Conservation (phyloP, 192 early-diverging fungal species). For the Coemansia sp. region DNA sequence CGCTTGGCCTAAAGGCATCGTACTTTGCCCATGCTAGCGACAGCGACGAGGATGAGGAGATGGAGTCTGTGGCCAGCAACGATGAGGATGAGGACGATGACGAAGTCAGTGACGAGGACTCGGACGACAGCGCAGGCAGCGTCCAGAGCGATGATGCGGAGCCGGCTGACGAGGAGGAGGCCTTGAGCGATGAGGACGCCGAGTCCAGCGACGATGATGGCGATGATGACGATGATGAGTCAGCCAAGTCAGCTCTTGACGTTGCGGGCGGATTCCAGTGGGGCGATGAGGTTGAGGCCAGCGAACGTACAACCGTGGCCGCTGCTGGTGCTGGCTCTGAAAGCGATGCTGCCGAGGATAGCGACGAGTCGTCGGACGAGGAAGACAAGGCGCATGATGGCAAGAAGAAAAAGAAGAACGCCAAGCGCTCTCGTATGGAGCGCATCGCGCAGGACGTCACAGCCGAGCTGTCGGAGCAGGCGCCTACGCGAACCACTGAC, state of each 20-base stretch:
- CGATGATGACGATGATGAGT: background rate
- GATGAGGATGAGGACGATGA: conserved; percentile 31
- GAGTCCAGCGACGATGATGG: conserved; percentile 12
- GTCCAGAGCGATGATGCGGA: conserved; percentile 9
- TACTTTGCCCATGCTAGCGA: conserved; percentile 69
- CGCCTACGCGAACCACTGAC: conserved; percentile 79
- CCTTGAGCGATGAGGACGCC: background rate
- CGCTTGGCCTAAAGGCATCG: conserved; percentile 82
- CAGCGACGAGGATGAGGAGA: conserved; percentile 31
- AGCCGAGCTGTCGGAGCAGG: conserved; percentile 64
- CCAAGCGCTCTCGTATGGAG: conserved; percentile 65
- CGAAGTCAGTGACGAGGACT: conserved; percentile 11
- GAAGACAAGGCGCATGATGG: conserved; percentile 23
- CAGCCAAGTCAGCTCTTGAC: conserved; percentile 26
- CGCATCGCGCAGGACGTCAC: conserved; percentile 68
- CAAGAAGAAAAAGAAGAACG: conserved; percentile 24
- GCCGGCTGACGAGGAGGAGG: background rate
- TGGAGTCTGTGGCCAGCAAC: conserved; percentile 14
- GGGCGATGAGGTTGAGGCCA: conserved; percentile 54
- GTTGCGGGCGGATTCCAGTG: conserved; percentile 57
- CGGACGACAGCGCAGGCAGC: conserved; percentile 11
- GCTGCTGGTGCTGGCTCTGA: conserved; percentile 32
- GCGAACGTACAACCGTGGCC: conserved; percentile 32
- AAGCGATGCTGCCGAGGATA: conserved; percentile 24
- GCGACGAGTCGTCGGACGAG: conserved; percentile 58